Conservation (phyloP, 179 eudicot species). For the Patellifolia procumbens region DNA sequence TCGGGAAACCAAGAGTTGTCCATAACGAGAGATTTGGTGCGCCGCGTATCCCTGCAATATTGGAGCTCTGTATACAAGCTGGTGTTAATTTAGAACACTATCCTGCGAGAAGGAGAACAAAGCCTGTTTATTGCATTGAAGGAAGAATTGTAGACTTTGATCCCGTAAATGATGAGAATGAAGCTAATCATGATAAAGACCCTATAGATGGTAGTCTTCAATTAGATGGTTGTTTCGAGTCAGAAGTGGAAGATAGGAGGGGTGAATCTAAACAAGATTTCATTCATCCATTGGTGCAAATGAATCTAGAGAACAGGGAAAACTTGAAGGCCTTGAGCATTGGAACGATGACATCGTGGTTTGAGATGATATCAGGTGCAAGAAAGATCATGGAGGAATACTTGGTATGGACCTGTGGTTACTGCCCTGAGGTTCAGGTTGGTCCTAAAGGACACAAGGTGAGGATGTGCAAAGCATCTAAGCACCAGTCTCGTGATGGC, state of each 20-base stretch:
- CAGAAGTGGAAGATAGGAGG: slow-evolving; percentile 8
- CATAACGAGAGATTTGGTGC: slow-evolving; percentile 48
- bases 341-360: slow-evolving; percentile 48
- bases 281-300: slow-evolving; percentile 24
- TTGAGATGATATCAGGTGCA: slow-evolving; percentile 57
- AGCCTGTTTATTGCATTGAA: slow-evolving; percentile 58
- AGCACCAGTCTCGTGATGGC: slow-evolving; percentile 67
- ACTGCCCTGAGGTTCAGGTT: slow-evolving; percentile 68
- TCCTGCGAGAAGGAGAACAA: slow-evolving; percentile 56
- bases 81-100: slow-evolving; percentile 52
- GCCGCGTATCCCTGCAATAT: slow-evolving; percentile 49
- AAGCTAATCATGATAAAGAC: neutral
- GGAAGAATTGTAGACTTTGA: slow-evolving; percentile 65
- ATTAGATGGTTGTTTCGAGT: neutral
- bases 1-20: slow-evolving; percentile 53
- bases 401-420: slow-evolving; percentile 65
- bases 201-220: neutral
- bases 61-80: slow-evolving; percentile 68
- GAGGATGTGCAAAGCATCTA: slow-evolving; percentile 60
- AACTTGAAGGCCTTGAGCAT: slow-evolving; percentile 35
- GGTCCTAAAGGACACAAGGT: slow-evolving; percentile 72
- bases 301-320: slow-evolving; percentile 21
- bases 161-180: slow-evolving; percentile 24
- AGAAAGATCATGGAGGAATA: slow-evolving; percentile 58
- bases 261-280: slow-evolving; percentile 16